Conservation (phyloP, 192 early-diverging fungal genomes). For the Coemansia sp. region DNA sequence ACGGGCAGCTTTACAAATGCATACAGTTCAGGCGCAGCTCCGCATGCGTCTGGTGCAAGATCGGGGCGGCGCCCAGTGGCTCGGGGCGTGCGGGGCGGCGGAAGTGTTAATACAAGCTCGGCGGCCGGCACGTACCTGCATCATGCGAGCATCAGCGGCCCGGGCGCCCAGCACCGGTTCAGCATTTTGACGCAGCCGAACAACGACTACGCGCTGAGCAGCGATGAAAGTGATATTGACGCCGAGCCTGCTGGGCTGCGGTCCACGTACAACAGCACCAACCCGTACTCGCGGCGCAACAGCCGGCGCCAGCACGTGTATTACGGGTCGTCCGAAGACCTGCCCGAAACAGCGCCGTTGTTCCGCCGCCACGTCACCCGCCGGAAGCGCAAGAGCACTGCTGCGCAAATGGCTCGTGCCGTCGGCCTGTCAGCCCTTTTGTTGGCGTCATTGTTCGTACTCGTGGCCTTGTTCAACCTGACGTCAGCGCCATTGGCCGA, state of each 20-base stretch:
- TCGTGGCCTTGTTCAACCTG: constrained; percentile 49
- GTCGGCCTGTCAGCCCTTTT: constrained; percentile 22
- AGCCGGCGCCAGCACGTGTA: constrained; percentile 47
- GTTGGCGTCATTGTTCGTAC: constrained; percentile 35
- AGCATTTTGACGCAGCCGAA: constrained; percentile 50
- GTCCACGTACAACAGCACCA: constrained; percentile 32
- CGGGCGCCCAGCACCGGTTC: constrained; percentile 40
- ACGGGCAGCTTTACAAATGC: constrained; percentile 29
- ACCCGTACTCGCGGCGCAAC: constrained; percentile 48
- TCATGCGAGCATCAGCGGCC: constrained; percentile 26
- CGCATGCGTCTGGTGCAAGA: background rate
- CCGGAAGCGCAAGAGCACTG: constrained; percentile 36
- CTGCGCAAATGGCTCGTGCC: constrained; percentile 27
- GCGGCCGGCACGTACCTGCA: background rate
- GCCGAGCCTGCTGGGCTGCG: constrained; percentile 50
- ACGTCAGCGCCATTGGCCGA: constrained; percentile 54
- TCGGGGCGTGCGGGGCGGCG: constrained; percentile 8
- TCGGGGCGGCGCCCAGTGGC: constrained; percentile 2
- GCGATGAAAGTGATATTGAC: constrained; percentile 50
- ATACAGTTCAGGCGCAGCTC: constrained; percentile 25
- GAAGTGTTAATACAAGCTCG: constrained; percentile 9
- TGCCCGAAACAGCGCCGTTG: constrained; percentile 51
- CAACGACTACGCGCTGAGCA: constrained; percentile 48
- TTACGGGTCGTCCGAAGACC: constrained; percentile 52
- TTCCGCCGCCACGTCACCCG: constrained; percentile 46